A percentile compares a stretch with the other conserved stretches of the same genome.
Evolutionary conservation across 2,329 filamentous ascomycete species (phyloP).

Genomic region (Onygenales sp.): DNA sequence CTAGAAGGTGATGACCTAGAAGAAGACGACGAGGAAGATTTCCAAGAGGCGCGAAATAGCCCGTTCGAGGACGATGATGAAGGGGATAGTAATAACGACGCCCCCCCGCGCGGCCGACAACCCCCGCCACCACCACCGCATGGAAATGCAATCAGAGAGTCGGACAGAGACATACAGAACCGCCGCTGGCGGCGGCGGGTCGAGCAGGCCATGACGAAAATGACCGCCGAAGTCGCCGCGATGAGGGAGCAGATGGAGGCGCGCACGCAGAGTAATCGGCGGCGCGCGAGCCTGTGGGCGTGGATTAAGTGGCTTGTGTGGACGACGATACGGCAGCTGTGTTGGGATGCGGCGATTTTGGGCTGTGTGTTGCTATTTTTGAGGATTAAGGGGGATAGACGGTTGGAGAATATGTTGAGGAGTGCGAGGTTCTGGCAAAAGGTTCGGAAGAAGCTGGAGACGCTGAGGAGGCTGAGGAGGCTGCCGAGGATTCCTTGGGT

Average conservation of each 20-base stretch:
- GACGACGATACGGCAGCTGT: conserved; percentile 61
- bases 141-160: conserved; percentile 21
- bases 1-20: conserved; percentile 27
- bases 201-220: conserved; percentile 74
- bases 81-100: neutral
- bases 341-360: conserved; percentile 56
- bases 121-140: too few relatives aligned
- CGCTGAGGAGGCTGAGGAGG: conserved; percentile 17
- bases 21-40: conserved; percentile 26
- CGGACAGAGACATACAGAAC: conserved; percentile 24
- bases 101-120: too few relatives aligned
- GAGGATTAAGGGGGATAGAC: conserved; percentile 31
- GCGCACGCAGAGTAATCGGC: conserved; percentile 60
- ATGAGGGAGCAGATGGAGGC: conserved; percentile 81
- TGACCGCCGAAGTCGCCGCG: conserved; percentile 88
- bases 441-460: conserved; percentile 24
- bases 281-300: conserved; percentile 53
- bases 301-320: conserved; percentile 66
- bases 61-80: conserved; percentile 10
- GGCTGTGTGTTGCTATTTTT: conserved; percentile 31
- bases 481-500: conserved; percentile 17
- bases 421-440: conserved; percentile 19
- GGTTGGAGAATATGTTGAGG: conserved; percentile 30
- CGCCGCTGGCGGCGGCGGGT: conserved; percentile 70
- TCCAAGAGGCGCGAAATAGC: conserved; percentile 12